Conservation (phyloP, 805 yeast species). For the Pichia californica region DNA sequence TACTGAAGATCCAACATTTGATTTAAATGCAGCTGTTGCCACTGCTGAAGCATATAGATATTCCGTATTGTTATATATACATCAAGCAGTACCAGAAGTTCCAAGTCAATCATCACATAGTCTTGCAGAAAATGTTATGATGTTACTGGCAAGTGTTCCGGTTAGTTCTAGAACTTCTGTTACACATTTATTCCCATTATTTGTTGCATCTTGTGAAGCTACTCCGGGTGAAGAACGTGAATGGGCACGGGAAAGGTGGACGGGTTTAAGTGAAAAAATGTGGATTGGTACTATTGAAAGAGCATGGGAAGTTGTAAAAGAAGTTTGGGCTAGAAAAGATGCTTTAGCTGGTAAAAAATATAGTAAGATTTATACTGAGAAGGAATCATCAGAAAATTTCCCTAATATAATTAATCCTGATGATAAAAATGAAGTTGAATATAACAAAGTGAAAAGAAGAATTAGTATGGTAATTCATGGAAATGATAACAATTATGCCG, state of each 20-base stretch:
- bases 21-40: conserved; percentile 52
- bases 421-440: conserved; percentile 10
- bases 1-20: conserved; percentile 44
- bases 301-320: conserved; percentile 62
- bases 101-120: conserved; percentile 49
- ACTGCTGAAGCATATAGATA: conserved; percentile 67
- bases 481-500: conserved; percentile 32
- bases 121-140: conserved; percentile 53
- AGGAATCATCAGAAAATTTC: too few species aligned
- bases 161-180: conserved; percentile 48
- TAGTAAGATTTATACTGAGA: conserved; percentile 9
- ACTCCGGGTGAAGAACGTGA: conserved; percentile 49
- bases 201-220: conserved; percentile 64
- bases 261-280: conserved; percentile 41
- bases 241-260: conserved; percentile 59
- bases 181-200: conserved; percentile 58
- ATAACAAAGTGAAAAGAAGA: conserved; percentile 21
- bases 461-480: conserved; percentile 34
- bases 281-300: conserved; percentile 65
- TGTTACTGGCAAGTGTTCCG: conserved; percentile 58
- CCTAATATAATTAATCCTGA: too few species aligned
- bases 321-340: conserved; percentile 64
- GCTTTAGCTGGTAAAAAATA: conserved; percentile 24
- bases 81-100: conserved; percentile 67
- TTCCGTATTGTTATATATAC: conserved; percentile 52